Base-by-base conservation (phyloP, 2,329 filamentous ascomycete species). In the Colletotrichum shisoi region DNA sequence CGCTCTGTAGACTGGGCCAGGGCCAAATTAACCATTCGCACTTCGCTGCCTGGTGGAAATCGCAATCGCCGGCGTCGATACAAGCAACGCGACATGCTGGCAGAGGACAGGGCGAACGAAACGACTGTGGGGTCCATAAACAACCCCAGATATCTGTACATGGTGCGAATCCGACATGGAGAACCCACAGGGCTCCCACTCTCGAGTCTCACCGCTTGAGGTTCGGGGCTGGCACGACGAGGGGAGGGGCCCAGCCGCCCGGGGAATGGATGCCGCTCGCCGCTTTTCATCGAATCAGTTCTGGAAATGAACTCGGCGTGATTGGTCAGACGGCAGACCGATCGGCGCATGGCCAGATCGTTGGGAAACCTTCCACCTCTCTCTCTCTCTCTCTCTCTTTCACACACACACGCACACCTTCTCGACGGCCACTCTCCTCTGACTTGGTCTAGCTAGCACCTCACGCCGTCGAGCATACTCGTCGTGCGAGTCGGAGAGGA, bases 281-380 rank as follows among this genome's bases (percentile, higher is more conserved):
- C 39, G 27, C 42, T 27, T 39, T 52, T 59, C 42, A 34, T 64
- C 64, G 61, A 59, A 63, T 67, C 56, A 60, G 59, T 59, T 46
- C 54, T 54, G 34, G 61, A 64, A 64, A 27, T 64, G 42, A 15
- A 5, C 6, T 21, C 17, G 19, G 17, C 49, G n/a, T 67, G 64
- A 67, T 67, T 67, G 64, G 64, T 24, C 49, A 31, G 39, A 42
- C 7, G 11, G 24, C 1, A 37, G 48, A 54, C 42, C 61, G 64
- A 67, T 67, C 61, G 61, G 54, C 61, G 64, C 48, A 54, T 45
- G 49, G 64, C 61, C 61, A 67, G 64, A 67, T 67, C 64, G 64
- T 67, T 67, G 64, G 64, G 64, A 67, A 64, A 40, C 49, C 52
- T 52, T 61, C 57, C 48, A 37, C 44, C 27, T 7, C 8, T 7